phyloP scores from a whole-genome alignment of 306 rosid genomes.

The Psophocarpus tetragonolobus region DNA sequence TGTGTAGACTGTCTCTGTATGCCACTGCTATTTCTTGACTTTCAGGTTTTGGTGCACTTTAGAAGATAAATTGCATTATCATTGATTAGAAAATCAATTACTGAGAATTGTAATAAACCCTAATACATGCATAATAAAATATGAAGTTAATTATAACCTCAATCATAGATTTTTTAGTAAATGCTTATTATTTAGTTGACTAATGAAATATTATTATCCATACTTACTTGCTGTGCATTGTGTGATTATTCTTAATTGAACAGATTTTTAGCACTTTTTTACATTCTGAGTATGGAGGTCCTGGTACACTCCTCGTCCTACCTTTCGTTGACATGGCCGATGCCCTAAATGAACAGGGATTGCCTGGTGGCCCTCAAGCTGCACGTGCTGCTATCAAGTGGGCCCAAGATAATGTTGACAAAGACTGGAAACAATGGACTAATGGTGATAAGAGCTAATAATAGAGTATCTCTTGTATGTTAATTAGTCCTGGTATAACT shows the following conservation, averaged over 20 bases:
- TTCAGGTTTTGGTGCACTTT: too few species aligned
- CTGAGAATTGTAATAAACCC: too few species aligned
- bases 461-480: constrained; percentile 4
- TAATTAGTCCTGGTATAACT: background rate
- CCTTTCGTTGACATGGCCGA: constrained; percentile 92
- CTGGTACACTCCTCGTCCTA: constrained; percentile 78
- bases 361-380: constrained; percentile 91
- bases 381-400: constrained; percentile 83
- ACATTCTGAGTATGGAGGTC: constrained; percentile 91
- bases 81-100: too few species aligned
- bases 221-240: constrained; percentile 20
- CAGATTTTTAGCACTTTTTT: constrained; percentile 80
- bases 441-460: constrained; percentile 44
- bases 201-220: background rate
- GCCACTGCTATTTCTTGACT: background rate
- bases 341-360: constrained; percentile 57
- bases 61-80: too few species aligned
- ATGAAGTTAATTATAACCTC: too few species aligned
- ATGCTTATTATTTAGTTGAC: background rate
- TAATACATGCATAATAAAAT: too few species aligned
- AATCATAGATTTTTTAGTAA: too few species aligned
- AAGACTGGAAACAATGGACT: constrained; percentile 91
- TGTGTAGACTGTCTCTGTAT: background rate
- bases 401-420: constrained; percentile 85
- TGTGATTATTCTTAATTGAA: constrained; percentile 5